Evolutionary conservation across 805 yeast species (phyloP).

Genomic region (Lachancea sp.): DNA sequence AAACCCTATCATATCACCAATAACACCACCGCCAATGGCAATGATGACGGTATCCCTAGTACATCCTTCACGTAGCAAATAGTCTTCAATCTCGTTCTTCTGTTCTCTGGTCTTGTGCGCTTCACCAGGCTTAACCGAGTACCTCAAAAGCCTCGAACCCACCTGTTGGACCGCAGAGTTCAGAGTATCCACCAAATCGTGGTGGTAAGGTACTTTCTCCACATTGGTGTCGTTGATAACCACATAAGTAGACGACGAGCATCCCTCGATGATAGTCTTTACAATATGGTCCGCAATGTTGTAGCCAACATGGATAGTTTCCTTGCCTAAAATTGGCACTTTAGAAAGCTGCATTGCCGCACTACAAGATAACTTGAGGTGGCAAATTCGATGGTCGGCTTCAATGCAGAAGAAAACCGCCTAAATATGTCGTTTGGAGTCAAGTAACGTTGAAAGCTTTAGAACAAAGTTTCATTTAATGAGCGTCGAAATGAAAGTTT

Average conservation of each 20-base stretch:
- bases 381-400: neutral
- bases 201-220: constrained; percentile 55
- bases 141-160: constrained; percentile 60
- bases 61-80: constrained; percentile 72
- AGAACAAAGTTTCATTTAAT: too few species aligned
- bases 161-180: constrained; percentile 37
- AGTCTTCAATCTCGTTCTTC: constrained; percentile 91
- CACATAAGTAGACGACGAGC: constrained; percentile 86
- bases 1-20: constrained; percentile 98
- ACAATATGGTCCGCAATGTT: constrained; percentile 70
- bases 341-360: constrained; percentile 31
- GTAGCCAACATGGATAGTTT: constrained; percentile 86
- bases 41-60: constrained; percentile 92
- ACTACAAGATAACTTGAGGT: neutral
- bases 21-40: constrained; percentile 97
- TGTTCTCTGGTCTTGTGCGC: constrained; percentile 81
- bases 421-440: too few species aligned
- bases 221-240: constrained; percentile 83
- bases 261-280: constrained; percentile 49
- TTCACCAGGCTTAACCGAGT: constrained; percentile 87
- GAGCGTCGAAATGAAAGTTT: neutral
- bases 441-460: too few species aligned
- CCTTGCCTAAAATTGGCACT: constrained; percentile 74
- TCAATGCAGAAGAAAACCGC: too few species aligned
- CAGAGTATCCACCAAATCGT: constrained; percentile 41